Evolutionary conservation across 257 asterid genomes (phyloP).

Genomic region (Solanum pinnatisectum): DNA sequence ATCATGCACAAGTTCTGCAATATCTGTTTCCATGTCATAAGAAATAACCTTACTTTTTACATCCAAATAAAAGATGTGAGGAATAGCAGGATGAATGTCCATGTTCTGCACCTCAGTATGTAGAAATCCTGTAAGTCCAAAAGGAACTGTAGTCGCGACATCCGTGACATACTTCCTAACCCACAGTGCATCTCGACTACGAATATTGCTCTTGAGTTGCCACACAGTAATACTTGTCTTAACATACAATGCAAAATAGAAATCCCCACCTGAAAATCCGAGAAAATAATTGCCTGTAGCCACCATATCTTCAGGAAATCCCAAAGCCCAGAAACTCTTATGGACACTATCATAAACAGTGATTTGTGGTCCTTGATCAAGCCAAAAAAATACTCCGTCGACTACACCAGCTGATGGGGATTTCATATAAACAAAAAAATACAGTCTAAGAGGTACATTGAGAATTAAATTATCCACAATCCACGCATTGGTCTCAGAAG

Average conservation of each 20-base stretch:
- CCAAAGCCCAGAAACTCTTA: not conserved
- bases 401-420: not conserved
- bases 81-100: not conserved
- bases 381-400: not conserved
- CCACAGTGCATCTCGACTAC: not conserved
- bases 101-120: not conserved
- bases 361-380: not conserved
- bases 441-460: not conserved
- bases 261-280: not conserved
- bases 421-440: not conserved
- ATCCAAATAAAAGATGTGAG: not conserved
- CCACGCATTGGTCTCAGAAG: not conserved
- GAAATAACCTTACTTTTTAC: not conserved
- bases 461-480: not conserved
- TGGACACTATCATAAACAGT: not conserved
- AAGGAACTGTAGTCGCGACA: not conserved
- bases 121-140: not conserved
- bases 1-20: not conserved
- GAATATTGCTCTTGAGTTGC: not conserved
- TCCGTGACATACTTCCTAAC: not conserved
- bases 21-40: not conserved
- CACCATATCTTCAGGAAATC: not conserved
- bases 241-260: not conserved
- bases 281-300: not conserved
- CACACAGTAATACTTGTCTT: not conserved